Conservation (phyloP, 2,329 filamentous ascomycete genomes). For the Epichloe aotearoae region DNA sequence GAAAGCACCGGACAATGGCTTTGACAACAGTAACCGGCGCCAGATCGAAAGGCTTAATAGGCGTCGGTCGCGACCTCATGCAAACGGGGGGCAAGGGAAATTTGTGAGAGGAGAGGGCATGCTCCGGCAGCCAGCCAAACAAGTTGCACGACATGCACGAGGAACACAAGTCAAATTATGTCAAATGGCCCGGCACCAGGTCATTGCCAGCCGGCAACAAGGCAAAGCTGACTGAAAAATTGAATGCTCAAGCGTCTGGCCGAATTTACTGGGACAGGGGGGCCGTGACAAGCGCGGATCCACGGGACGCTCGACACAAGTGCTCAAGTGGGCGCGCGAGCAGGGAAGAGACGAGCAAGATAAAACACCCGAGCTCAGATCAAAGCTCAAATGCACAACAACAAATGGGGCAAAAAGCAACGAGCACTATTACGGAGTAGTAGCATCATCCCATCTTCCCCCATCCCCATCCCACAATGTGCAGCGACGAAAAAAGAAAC, state of each 20-base stretch:
- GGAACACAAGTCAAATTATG: too few relatives aligned
- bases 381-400: neutral
- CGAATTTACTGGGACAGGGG: neutral
- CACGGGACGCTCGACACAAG: neutral
- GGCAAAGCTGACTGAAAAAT: neutral
- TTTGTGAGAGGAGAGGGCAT: neutral
- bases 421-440: too few relatives aligned
- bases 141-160: neutral
- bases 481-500: neutral
- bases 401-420: too few relatives aligned
- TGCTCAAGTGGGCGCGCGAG: neutral
- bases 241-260: neutral
- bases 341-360: neutral
- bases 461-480: neutral
- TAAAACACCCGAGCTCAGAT: neutral
- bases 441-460: neutral
- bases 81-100: neutral
- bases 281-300: neutral
- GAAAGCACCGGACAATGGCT: neutral
- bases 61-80: neutral
- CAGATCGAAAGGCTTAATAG: neutral
- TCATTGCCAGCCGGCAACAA: neutral
- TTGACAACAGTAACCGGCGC: neutral
- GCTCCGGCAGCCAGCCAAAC: neutral
- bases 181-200: too few relatives aligned